These are phyloP conservation scores for Rhizomucor miehei DNA, from an alignment of 371 early-diverging fungal genomes.

Conservation along the genomic window DNA sequence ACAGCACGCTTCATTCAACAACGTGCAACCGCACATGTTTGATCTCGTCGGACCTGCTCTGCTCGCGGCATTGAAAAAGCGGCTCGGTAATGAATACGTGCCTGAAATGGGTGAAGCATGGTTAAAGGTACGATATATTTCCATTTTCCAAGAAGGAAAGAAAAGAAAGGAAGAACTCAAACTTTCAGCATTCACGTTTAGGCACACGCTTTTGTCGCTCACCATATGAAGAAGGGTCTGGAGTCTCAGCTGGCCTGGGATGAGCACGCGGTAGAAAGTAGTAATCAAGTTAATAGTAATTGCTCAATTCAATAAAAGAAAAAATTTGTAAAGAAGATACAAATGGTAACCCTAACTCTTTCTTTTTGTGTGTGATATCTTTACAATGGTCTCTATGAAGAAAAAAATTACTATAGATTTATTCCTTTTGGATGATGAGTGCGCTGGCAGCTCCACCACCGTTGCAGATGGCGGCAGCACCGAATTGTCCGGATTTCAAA, in stretches of 20 bases:
- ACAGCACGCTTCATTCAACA: conserved; percentile 38
- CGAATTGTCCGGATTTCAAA: conserved; percentile 76
- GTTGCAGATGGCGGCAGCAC: conserved; percentile 89
- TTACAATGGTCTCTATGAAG: neutral
- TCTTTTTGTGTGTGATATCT: neutral
- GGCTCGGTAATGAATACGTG: conserved; percentile 35
- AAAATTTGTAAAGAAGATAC: neutral
- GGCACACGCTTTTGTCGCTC: conserved; percentile 32
- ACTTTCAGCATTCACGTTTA: conserved; percentile 1
- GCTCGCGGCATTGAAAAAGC: conserved; percentile 27
- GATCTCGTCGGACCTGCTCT: conserved; percentile 38
- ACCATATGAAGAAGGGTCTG: conserved; percentile 21
- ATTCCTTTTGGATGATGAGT: conserved; percentile 74
- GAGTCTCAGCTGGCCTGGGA: conserved; percentile 8
- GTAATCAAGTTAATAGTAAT: neutral
- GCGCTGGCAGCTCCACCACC: conserved; percentile 93
- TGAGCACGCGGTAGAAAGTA: neutral
- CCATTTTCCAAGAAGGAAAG: neutral
- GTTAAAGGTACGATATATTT: conserved; percentile 28
- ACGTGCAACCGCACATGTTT: conserved; percentile 30
- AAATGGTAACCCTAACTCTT: neutral
- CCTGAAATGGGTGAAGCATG: conserved; percentile 41
- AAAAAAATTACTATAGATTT: conserved; percentile 9
- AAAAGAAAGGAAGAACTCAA: neutral
- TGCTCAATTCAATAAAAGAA: conserved; percentile 5